phyloP scores from a whole-genome alignment of 1,284 basidiomycete species.

The Kwoniella shivajii region DNA sequence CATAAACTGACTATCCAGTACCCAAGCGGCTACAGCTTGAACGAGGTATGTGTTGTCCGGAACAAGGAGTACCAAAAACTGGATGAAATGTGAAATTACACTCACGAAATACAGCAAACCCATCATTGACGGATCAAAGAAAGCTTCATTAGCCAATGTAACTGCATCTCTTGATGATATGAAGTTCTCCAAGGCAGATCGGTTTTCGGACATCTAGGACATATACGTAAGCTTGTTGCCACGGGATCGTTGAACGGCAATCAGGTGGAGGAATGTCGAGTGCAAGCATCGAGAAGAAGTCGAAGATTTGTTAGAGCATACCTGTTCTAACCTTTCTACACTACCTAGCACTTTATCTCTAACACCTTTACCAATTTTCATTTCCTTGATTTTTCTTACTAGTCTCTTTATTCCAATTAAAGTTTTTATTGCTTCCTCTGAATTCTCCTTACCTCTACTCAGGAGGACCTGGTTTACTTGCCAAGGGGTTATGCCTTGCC shows the following conservation, averaged over 20 bases:
- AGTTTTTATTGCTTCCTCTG: conserved; percentile 68
- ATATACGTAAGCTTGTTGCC: neutral
- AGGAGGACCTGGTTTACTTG: conserved; percentile 77
- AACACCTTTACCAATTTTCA: conserved; percentile 81
- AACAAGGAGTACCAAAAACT: neutral
- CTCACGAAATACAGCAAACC: conserved; percentile 85
- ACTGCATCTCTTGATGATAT: conserved; percentile 68
- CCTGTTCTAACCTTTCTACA: conserved; percentile 69
- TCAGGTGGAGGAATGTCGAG: neutral
- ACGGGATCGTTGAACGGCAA: neutral
- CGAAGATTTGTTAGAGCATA: conserved; percentile 50
- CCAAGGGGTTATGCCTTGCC: conserved; percentile 57
- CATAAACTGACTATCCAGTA: neutral
- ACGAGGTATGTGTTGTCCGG: too few species aligned
- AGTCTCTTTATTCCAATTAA: conserved; percentile 77
- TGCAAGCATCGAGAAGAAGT: neutral
- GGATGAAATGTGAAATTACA: conserved; percentile 7
- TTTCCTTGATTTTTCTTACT: conserved; percentile 80
- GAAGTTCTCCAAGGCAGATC: conserved; percentile 52
- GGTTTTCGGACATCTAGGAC: conserved; percentile 1
- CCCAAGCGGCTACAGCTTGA: too few species aligned
- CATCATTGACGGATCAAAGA: conserved; percentile 96
- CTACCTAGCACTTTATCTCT: conserved; percentile 69
- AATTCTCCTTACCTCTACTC: conserved; percentile 71
- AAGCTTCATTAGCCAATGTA: conserved; percentile 78